Base-by-base conservation (phyloP, 169 alveolate genomes). In the Cytauxzoon felis region DNA sequence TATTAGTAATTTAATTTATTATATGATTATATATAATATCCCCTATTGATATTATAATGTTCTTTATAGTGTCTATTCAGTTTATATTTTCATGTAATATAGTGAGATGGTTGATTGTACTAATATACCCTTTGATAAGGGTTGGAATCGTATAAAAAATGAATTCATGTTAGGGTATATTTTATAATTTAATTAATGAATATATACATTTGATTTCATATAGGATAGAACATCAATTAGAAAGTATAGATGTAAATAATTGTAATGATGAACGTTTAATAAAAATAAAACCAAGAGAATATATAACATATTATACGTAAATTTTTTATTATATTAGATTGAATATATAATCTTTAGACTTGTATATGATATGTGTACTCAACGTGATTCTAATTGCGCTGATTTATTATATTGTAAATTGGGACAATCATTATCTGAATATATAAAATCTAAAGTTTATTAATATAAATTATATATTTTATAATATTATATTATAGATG, bases 321-420 rank as follows among this genome's bases (percentile, higher is more conserved):
- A 73, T 64, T 45, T 51, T 16, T 13, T 3, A 13, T 23, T 16
- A 9, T 5, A 7, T 38, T 11, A 3, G 7, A 24, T 1, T 11
- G 29, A n/a, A 26, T 29, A 23, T 13, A 8, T 59, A n/a, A n/a
- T n/a, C 23, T 53, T 62, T 47, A 76, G 86, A 16, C 23, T 65
- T 13, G 86, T 76, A 29, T 76, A 76, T 48, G 40, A 42, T n/a
- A 40, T 76, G 58, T 76, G 86, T 66, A 66, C 73, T 29, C 63
- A 54, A 29, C 26, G 32, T 16, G 75, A 54, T 11, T 8, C 53
- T 11, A 18, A 36, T 19, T 32, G 50, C 40, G 78, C 59, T 50
- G 80, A 76, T 38, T 24, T 41, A 18, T 29, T 76, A 0, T 76
- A 76, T 47, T 53, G 11, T 48, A 21, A 60, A 1, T 29, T 61